Evolutionary conservation across 2,329 filamentous ascomycete genomes (phyloP).

Genomic region (Aspergillus udagawae): DNA sequence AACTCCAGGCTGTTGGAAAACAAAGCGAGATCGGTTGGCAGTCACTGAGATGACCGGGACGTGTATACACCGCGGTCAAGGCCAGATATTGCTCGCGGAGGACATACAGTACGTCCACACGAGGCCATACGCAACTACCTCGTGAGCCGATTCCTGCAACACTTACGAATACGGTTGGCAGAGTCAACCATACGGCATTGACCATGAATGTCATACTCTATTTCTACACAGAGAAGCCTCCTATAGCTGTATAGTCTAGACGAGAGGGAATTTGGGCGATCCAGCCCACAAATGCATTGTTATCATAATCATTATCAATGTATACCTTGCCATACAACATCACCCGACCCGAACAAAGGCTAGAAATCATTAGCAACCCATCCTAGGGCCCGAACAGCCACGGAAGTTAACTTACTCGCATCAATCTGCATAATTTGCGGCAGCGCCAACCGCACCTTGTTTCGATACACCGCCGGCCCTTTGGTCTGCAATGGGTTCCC

Average conservation of each 20-base stretch:
- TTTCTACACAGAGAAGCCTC: not conserved
- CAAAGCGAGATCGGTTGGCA: not conserved
- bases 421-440: constrained; percentile 92
- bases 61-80: not conserved
- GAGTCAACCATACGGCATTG: not conserved
- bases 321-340: not conserved
- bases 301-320: not conserved
- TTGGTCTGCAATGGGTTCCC: constrained; percentile 82
- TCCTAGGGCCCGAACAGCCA: not conserved
- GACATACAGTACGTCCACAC: not conserved
- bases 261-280: not conserved
- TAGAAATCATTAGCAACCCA: not conserved
- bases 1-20: not conserved
- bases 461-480: constrained; percentile 81
- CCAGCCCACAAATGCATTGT: not conserved
- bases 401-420: constrained; percentile 62
- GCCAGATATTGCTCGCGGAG: not conserved
- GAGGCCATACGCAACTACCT: not conserved
- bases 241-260: not conserved
- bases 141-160: not conserved
- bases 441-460: constrained; percentile 84
- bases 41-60: not conserved
- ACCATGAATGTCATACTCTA: not conserved
- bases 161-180: not conserved
- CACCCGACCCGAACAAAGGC: constrained; percentile 10